Evolutionary conservation across 805 yeast genomes (phyloP).

Genomic region (Metschnikowia koreensis): DNA sequence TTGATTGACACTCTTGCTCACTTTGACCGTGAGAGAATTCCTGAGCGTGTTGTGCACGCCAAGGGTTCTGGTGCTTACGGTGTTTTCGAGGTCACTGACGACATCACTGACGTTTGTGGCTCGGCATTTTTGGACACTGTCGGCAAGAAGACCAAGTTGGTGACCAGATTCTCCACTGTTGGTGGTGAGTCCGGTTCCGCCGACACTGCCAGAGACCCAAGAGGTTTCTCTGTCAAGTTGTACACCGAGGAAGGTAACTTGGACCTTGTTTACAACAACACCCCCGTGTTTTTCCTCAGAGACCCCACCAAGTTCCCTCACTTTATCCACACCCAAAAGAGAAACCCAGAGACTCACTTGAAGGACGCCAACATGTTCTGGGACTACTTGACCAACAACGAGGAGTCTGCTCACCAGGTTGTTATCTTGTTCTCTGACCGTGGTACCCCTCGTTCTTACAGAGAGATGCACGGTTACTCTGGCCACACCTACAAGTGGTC

Average conservation of each 20-base stretch:
- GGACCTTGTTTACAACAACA: slow-evolving; percentile 83
- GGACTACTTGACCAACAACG: slow-evolving; percentile 76
- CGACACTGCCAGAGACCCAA: slow-evolving; percentile 83
- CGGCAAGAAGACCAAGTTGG: slow-evolving; percentile 36
- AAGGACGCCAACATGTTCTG: slow-evolving; percentile 81
- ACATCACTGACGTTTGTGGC: slow-evolving; percentile 28
- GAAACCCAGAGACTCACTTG: slow-evolving; percentile 75
- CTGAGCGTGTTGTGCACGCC: slow-evolving; percentile 92
- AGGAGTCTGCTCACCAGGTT: slow-evolving; percentile 73
- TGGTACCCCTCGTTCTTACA: slow-evolving; percentile 74
- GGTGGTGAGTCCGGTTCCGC: slow-evolving; percentile 84
- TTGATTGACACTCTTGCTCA: slow-evolving; percentile 80
- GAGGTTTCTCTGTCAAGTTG: slow-evolving; percentile 79
- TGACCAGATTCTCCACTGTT: slow-evolving; percentile 80
- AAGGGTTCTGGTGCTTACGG: slow-evolving; percentile 93
- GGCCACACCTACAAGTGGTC: slow-evolving; percentile 85
- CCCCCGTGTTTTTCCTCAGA: slow-evolving; percentile 81
- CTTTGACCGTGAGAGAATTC: slow-evolving; percentile 86
- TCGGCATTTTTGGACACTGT: slow-evolving; percentile 28
- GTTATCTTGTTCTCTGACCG: slow-evolving; percentile 73
- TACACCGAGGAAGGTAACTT: slow-evolving; percentile 83
- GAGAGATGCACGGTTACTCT: slow-evolving; percentile 82
- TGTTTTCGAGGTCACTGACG: slow-evolving; percentile 78
- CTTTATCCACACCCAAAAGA: slow-evolving; percentile 85
- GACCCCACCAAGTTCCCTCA: slow-evolving; percentile 86